These are phyloP conservation scores for Pseudocercospora pini-densiflorae DNA, from an alignment of 2,329 filamentous ascomycete species.

Conservation along the genomic window DNA sequence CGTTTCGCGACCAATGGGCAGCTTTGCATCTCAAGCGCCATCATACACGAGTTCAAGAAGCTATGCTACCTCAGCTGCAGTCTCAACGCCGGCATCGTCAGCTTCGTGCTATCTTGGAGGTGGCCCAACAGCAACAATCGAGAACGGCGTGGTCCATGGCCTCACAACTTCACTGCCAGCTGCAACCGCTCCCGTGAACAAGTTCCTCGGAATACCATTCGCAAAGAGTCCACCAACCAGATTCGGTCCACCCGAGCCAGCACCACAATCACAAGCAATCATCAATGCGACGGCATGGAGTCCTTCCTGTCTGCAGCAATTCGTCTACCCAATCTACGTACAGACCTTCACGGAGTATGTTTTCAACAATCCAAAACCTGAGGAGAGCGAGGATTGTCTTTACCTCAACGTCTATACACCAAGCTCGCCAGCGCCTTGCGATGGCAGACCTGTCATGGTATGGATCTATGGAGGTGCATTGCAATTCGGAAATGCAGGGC, in stretches of 20 bases:
- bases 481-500: constrained; percentile 39
- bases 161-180: constrained; percentile 38
- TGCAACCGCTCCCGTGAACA: constrained; percentile 39
- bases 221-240: constrained; percentile 39
- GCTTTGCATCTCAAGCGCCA: not conserved
- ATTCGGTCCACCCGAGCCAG: constrained; percentile 37
- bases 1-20: not conserved
- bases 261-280: constrained; percentile 20
- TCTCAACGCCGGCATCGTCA: not conserved
- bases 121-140: constrained; percentile 37
- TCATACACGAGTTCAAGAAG: not conserved
- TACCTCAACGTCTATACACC: constrained; percentile 43
- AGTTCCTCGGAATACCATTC: constrained; percentile 43
- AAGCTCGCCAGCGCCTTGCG: constrained; percentile 32
- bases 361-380: constrained; percentile 39
- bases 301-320: constrained; percentile 42
- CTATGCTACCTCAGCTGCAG: not conserved
- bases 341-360: constrained; percentile 38
- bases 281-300: constrained; percentile 39
- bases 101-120: constrained; percentile 4
- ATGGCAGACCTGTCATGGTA: constrained; percentile 40
- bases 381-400: constrained; percentile 43
- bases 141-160: constrained; percentile 35
- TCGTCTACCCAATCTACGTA: constrained; percentile 34
- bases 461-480: constrained; percentile 43